phyloP scores from a whole-genome alignment of 2,329 filamentous ascomycete species.

The Sclerotinia sclerotiorum region DNA sequence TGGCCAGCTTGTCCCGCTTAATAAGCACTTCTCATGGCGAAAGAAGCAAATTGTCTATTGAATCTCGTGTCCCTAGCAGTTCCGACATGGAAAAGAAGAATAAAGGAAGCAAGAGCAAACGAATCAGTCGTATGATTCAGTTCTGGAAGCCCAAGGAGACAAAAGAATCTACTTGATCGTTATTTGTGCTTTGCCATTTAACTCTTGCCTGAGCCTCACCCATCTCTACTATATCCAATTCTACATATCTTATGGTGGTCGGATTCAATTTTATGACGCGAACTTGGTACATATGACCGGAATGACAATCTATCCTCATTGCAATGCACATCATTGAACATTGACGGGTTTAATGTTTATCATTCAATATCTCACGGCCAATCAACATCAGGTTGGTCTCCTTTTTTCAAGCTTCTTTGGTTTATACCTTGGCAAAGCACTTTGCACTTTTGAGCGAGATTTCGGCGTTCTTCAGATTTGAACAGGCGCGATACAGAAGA shows the following conservation, averaged over 20 bases:
- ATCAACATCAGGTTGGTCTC: slow-evolving; percentile 23
- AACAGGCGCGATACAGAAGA: slow-evolving; percentile 20
- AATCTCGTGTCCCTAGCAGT: slow-evolving; percentile 51
- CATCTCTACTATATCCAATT: background rate
- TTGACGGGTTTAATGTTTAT: slow-evolving; percentile 36
- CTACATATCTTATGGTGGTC: background rate
- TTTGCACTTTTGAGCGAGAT: slow-evolving; percentile 34
- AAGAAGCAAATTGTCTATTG: slow-evolving; percentile 71
- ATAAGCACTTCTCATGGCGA: slow-evolving; percentile 75
- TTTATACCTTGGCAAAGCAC: slow-evolving; percentile 26
- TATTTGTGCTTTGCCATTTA: background rate
- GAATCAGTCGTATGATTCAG: slow-evolving; percentile 72
- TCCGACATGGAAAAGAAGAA: slow-evolving; percentile 46
- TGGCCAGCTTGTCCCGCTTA: slow-evolving; percentile 73
- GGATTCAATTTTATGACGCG: background rate
- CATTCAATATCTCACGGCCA: slow-evolving; percentile 27
- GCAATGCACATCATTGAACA: slow-evolving; percentile 33
- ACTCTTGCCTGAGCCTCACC: background rate
- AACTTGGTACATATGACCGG: slow-evolving; percentile 21
- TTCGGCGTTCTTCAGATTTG: slow-evolving; percentile 24
- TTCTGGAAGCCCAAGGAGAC: slow-evolving; percentile 63
- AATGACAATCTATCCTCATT: slow-evolving; percentile 25
- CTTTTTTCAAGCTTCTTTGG: slow-evolving; percentile 26
- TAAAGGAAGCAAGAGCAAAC: slow-evolving; percentile 64
- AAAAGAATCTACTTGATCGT: slow-evolving; percentile 17